Evolutionary conservation across 1,284 basidiomycete species (phyloP).

Genomic region (Exobasidium rhododendri): DNA sequence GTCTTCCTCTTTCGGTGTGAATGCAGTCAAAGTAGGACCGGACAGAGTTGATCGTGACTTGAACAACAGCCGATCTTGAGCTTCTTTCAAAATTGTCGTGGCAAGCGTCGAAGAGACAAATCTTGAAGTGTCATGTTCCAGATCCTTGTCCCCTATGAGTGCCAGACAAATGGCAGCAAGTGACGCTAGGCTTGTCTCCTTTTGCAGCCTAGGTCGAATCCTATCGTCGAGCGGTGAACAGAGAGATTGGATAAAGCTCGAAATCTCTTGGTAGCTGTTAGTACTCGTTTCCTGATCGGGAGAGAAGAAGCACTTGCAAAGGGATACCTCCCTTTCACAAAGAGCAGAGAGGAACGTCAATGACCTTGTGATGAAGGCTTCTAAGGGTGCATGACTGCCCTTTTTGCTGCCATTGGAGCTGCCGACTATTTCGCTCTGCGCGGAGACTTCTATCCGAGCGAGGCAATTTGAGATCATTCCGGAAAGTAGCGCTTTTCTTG

Average conservation of each 20-base stretch:
- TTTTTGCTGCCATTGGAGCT: not conserved
- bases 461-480: constrained; percentile 23
- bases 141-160: not conserved
- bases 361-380: not conserved
- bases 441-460: constrained; percentile 22
- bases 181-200: constrained; percentile 1
- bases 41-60: not conserved
- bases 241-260: not conserved
- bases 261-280: not conserved
- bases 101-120: not conserved
- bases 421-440: not conserved
- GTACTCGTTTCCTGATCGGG: not conserved
- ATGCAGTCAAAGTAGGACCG: not conserved
- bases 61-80: not conserved
- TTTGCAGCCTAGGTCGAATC: constrained; percentile 5
- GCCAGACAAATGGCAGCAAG: not conserved
- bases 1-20: constrained; percentile 3
- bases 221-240: constrained; percentile 11
- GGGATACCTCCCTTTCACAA: constrained; percentile 6
- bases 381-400: not conserved
- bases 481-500: constrained; percentile 24
- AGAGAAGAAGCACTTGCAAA: constrained; percentile 3
- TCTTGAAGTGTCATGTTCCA: not conserved
- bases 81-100: constrained; percentile 3
- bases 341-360: constrained; percentile 8